Percentiles rank a stretch among this genome's conserved stretches.
Conservation (phyloP, 164 flowering plant species). For the Nymphaea colorata region DNA sequence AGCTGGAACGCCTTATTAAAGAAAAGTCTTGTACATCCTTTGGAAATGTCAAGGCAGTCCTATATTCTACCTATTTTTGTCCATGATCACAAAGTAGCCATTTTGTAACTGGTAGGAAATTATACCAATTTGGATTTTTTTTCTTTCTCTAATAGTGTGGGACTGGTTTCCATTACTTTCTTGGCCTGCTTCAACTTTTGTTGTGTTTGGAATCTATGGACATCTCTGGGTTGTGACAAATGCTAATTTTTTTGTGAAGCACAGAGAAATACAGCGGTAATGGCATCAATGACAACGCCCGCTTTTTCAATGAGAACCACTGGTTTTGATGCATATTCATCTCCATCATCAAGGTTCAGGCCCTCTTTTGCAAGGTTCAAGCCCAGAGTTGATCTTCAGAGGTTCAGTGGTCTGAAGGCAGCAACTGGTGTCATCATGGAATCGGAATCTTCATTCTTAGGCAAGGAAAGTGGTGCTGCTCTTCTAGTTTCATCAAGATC, state of each 20-base stretch:
- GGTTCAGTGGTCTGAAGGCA: constrained; percentile 10
- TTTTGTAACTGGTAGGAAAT: too few relatives aligned
- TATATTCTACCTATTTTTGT: too few relatives aligned
- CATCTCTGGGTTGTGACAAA: too few relatives aligned
- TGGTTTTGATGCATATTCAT: not conserved
- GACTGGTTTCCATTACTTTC: too few relatives aligned
- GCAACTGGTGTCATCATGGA: constrained; percentile 4
- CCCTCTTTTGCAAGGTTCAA: not conserved
- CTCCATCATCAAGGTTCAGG: constrained; percentile 1
- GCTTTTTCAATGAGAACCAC: constrained; percentile 1
- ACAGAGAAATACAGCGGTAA: not conserved
- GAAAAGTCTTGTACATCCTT: too few relatives aligned
- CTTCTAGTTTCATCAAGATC: not conserved
- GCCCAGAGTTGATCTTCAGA: constrained; percentile 3
- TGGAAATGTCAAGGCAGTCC: too few relatives aligned
- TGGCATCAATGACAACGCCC: not conserved
- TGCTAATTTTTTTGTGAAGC: not conserved
- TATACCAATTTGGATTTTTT: too few relatives aligned
- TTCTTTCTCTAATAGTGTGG: too few relatives aligned
- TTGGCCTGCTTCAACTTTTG: too few relatives aligned
- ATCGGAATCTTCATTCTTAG: constrained; percentile 10
- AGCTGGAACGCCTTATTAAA: too few relatives aligned
- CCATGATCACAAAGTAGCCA: too few relatives aligned
- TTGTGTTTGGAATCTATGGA: too few relatives aligned
- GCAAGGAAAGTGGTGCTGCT: constrained; percentile 7